These are phyloP conservation scores for Tritrichomonas foetus DNA, from an alignment of 208 protist species.

Conservation along the genomic window DNA sequence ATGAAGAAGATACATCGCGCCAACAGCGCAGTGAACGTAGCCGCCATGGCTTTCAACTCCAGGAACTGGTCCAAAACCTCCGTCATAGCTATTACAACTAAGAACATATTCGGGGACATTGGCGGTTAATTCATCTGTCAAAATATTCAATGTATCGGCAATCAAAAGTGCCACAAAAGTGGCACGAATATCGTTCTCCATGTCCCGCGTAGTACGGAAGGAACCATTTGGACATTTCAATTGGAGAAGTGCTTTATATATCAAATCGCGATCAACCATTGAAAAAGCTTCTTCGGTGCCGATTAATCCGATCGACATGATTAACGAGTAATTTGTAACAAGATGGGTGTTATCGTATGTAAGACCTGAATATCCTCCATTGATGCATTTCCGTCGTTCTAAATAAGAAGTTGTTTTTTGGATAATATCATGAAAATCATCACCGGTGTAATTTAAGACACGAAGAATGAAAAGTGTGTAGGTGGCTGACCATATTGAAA, in stretches of 20 bases:
- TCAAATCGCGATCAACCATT: conserved; percentile 26
- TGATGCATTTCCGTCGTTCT: background rate
- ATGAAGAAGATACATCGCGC: conserved; percentile 26
- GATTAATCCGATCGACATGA: conserved; percentile 60
- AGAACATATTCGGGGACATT: background rate
- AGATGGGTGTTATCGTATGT: background rate
- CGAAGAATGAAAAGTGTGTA: background rate
- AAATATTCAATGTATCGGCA: background rate
- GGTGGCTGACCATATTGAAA: background rate
- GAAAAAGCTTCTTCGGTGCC: conserved; percentile 51
- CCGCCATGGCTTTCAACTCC: conserved; percentile 52
- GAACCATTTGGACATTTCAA: conserved; percentile 54
- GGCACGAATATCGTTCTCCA: conserved; percentile 63
- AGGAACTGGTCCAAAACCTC: conserved; percentile 25
- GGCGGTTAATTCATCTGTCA: background rate
- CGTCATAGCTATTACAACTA: background rate
- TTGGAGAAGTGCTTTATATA: conserved; percentile 33
- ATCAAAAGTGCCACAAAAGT: background rate
- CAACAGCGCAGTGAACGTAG: conserved; percentile 52
- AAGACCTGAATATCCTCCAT: conserved; percentile 8
- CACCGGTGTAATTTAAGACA: background rate
- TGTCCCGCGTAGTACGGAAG: conserved; percentile 65
- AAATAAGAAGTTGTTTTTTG: background rate
- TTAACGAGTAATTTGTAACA: conserved; percentile 56
- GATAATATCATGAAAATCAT: background rate